These are phyloP conservation scores for Astragalus membranaceus DNA, from an alignment of 306 rosid species.

Conservation along the genomic window DNA sequence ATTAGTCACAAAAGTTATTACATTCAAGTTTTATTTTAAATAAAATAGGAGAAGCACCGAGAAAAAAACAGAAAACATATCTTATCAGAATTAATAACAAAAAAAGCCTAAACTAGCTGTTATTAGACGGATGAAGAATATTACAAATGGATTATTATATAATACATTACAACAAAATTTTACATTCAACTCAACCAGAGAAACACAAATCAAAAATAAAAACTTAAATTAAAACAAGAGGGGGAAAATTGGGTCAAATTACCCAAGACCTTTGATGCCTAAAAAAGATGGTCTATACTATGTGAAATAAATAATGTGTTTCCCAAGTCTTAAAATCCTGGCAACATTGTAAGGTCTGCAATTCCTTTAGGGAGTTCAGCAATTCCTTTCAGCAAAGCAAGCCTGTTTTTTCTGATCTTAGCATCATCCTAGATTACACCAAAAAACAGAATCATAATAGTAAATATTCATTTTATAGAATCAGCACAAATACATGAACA, in stretches of 20 bases:
- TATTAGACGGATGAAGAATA: conserved; percentile 5
- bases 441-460: neutral
- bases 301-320: conserved; percentile 10
- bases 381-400: conserved; percentile 66
- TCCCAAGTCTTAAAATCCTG: conserved; percentile 57
- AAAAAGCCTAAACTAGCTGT: neutral
- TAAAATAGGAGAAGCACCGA: neutral
- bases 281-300: neutral
- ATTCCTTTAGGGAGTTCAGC: conserved; percentile 85
- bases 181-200: neutral
- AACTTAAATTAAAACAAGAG: conserved; percentile 1
- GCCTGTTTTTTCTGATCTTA: conserved; percentile 68
- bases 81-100: neutral
- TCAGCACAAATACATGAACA: neutral
- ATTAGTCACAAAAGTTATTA: too few relatives aligned
- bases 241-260: neutral
- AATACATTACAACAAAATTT: conserved; percentile 13
- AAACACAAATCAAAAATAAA: neutral
- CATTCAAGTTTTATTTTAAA: too few relatives aligned
- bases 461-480: too few relatives aligned
- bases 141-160: neutral
- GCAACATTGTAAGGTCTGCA: conserved; percentile 72
- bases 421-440: conserved; percentile 55
- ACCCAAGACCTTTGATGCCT: neutral
- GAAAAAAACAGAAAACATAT: neutral